Percentiles rank a stretch among this genome's conserved stretches.
Conservation (phyloP, 176 grass and related monocot species). For the Areca catechu region DNA sequence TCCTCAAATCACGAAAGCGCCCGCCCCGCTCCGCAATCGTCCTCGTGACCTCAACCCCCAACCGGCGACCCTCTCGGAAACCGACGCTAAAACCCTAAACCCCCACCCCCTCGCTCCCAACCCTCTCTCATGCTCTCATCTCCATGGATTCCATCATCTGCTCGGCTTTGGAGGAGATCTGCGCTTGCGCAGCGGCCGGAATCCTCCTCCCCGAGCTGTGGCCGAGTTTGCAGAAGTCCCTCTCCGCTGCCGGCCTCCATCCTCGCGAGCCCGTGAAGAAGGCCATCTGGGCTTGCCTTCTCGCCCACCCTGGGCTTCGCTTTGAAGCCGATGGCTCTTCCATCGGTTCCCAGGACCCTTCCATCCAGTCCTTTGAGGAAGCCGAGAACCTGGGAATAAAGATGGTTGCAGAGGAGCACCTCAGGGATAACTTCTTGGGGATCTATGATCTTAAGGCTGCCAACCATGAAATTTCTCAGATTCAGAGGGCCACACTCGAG, state of each 20-base stretch:
- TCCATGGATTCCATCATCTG: constrained; percentile 70
- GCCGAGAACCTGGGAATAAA: constrained; percentile 43
- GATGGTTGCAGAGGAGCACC: constrained; percentile 39
- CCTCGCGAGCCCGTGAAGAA: constrained; percentile 31
- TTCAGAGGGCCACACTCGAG: constrained; percentile 52
- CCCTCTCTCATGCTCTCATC: background rate
- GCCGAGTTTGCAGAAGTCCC: constrained; percentile 25
- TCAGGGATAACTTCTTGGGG: constrained; percentile 80
- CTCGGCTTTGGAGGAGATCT: constrained; percentile 74
- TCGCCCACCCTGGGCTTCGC: constrained; percentile 39
- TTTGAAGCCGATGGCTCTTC: constrained; percentile 38
- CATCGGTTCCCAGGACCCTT: constrained; percentile 33
- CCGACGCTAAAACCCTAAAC: background rate
- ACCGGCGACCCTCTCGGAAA: too few relatives aligned
- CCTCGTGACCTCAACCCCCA: too few relatives aligned
- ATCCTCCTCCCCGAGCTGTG: constrained; percentile 47
- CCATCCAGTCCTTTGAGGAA: constrained; percentile 39
- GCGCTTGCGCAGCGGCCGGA: constrained; percentile 39
- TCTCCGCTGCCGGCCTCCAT: constrained; percentile 39
- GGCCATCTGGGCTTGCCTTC: constrained; percentile 58
- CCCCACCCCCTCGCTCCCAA: background rate
- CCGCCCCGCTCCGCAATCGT: too few relatives aligned
- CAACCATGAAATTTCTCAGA: constrained; percentile 43
- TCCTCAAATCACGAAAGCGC: too few relatives aligned
- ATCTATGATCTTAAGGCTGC: constrained; percentile 66